A percentile compares a stretch with the other conserved stretches of the same genome.
These are phyloP conservation scores for Saccharomycopsis vini DNA, from an alignment of 805 yeast species.

Conservation along the genomic window DNA sequence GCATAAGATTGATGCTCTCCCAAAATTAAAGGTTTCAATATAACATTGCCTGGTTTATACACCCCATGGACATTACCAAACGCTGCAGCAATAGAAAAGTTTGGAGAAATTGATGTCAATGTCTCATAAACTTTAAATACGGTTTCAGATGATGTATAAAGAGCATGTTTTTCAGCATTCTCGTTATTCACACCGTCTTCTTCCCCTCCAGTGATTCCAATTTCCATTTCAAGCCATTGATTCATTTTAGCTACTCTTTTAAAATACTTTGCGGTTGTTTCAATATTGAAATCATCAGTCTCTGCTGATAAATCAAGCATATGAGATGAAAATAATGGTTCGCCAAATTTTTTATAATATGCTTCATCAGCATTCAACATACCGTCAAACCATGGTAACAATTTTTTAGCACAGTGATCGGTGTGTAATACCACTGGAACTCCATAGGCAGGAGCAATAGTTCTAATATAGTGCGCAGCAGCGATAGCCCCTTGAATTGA, in stretches of 20 bases:
- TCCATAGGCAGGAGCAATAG: slow-evolving; percentile 94
- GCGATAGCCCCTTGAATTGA: slow-evolving; percentile 92
- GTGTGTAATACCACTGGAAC: slow-evolving; percentile 96
- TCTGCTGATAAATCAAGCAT: slow-evolving; percentile 98
- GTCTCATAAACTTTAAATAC: slow-evolving; percentile 89
- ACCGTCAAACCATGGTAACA: slow-evolving; percentile 98
- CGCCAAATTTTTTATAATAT: slow-evolving; percentile 76
- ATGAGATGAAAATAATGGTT: slow-evolving; percentile 96
- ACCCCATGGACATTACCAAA: slow-evolving; percentile 99
- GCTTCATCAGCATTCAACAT: slow-evolving; percentile 95
- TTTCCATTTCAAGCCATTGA: slow-evolving; percentile 99
- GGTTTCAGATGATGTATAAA: slow-evolving; percentile 94
- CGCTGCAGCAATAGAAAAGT: slow-evolving; percentile 99
- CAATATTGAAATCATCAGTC: slow-evolving; percentile 90
- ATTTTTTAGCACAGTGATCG: slow-evolving; percentile 98
- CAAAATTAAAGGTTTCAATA: slow-evolving; percentile 82
- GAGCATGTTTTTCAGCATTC: slow-evolving; percentile 72
- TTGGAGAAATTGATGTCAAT: slow-evolving; percentile 82
- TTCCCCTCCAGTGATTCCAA: slow-evolving; percentile 99
- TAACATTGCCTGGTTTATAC: slow-evolving; percentile 98
- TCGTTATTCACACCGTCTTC: slow-evolving; percentile 99
- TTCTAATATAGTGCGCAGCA: slow-evolving; percentile 95
- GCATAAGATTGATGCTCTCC: slow-evolving; percentile 95
- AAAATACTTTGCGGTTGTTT: slow-evolving; percentile 90
- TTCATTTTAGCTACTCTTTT: slow-evolving; percentile 85